phyloP scores from a whole-genome alignment of 2,329 filamentous ascomycete species.

The Mollisiaceae sp. region DNA sequence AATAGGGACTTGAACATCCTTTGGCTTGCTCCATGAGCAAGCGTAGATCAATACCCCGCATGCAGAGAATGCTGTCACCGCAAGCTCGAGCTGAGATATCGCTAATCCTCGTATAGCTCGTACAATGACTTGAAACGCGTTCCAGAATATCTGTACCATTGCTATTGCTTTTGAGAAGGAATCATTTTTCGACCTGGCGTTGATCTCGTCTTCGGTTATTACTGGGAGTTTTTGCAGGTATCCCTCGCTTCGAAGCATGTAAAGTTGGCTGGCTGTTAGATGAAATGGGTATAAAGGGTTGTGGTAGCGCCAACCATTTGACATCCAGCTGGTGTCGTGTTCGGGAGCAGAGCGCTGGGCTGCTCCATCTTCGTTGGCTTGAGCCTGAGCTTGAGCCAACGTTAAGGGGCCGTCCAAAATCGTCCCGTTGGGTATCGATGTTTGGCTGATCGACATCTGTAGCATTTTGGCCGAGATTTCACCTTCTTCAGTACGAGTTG shows the following conservation, averaged over 20 bases:
- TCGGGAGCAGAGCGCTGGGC: neutral
- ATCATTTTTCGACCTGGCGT: conserved; percentile 48
- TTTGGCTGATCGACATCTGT: too few species aligned
- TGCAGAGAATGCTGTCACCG: conserved; percentile 20
- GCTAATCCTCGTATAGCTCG: conserved; percentile 10
- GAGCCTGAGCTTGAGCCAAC: too few species aligned
- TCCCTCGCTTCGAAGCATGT: conserved; percentile 7
- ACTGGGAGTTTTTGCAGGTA: conserved; percentile 8
- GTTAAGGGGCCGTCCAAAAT: too few species aligned
- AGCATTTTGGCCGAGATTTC: too few species aligned
- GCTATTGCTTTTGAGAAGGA: conserved; percentile 17
- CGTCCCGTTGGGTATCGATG: too few species aligned
- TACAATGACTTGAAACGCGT: conserved; percentile 15
- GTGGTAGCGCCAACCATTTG: neutral
- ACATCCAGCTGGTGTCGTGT: neutral
- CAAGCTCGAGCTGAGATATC: conserved; percentile 28
- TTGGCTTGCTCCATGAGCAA: conserved; percentile 24
- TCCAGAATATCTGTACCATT: conserved; percentile 26
- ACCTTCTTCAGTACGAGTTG: too few species aligned
- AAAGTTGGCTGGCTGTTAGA: conserved; percentile 4
- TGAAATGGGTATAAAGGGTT: neutral
- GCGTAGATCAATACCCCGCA: conserved; percentile 21
- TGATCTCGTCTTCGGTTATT: conserved; percentile 56
- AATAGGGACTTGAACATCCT: conserved; percentile 15
- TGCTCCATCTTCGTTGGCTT: neutral